A percentile compares a stretch with the other conserved stretches of the same genome.
Conservation (phyloP, 2,329 filamentous ascomycete genomes). For the Periconia macrospinosa region DNA sequence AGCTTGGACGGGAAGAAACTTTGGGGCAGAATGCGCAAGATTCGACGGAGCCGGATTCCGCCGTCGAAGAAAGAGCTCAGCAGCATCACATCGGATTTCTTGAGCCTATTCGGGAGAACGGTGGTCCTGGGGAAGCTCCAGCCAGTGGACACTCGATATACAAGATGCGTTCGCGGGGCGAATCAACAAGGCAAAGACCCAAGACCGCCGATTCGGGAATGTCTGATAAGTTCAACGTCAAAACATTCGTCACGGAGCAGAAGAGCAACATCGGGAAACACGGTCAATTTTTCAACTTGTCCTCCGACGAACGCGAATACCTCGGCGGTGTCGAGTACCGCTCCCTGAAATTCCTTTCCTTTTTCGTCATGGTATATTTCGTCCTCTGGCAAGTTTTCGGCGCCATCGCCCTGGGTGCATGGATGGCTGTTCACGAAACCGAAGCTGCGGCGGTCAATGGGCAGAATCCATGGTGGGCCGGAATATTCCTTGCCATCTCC, state of each 20-base stretch:
- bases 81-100: slow-evolving; percentile 24
- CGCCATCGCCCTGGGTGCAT: slow-evolving; percentile 21
- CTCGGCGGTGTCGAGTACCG: slow-evolving; percentile 25
- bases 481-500: slow-evolving; percentile 18
- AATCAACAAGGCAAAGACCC: slow-evolving; percentile 17
- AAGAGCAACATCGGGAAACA: slow-evolving; percentile 24
- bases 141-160: slow-evolving; percentile 25
- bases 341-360: slow-evolving; percentile 21
- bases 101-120: slow-evolving; percentile 18
- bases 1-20: neutral
- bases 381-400: slow-evolving; percentile 23
- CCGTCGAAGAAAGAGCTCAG: slow-evolving; percentile 10
- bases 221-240: slow-evolving; percentile 19
- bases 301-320: slow-evolving; percentile 23
- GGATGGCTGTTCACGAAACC: slow-evolving; percentile 20
- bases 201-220: slow-evolving; percentile 16
- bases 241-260: slow-evolving; percentile 24
- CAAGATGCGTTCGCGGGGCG: slow-evolving; percentile 14
- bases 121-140: slow-evolving; percentile 14
- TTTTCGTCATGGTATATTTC: slow-evolving; percentile 20
- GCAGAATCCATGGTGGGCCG: slow-evolving; percentile 22
- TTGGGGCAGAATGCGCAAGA: neutral
- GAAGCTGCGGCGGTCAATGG: slow-evolving; percentile 21
- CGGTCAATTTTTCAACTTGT: slow-evolving; percentile 22
- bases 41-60: neutral